Percentiles rank a stretch among this genome's conserved stretches.
Evolutionary conservation across 2,329 filamentous ascomycete species (phyloP).

Genomic region (Madurella mycetomatis): DNA sequence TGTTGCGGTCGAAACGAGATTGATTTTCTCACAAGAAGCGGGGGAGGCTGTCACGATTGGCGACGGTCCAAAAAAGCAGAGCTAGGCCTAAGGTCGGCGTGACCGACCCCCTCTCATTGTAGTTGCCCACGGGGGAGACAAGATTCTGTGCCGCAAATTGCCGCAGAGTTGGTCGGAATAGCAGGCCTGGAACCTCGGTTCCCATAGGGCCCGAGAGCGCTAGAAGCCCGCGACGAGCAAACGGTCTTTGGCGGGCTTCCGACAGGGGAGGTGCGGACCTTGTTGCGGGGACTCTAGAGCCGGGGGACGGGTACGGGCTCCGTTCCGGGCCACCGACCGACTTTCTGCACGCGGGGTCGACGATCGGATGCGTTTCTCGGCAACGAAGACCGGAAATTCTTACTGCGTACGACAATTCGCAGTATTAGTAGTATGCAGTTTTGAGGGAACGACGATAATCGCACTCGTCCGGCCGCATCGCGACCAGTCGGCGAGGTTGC

Average conservation of each 20-base stretch:
- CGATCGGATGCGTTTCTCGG: too few relatives aligned
- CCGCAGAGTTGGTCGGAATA: conserved; percentile 17
- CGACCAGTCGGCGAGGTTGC: too few relatives aligned
- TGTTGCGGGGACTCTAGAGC: neutral
- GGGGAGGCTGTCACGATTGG: neutral
- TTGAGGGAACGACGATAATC: neutral
- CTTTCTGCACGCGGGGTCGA: neutral
- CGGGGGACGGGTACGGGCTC: conserved; percentile 15
- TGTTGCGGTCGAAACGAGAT: neutral
- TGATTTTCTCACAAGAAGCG: neutral
- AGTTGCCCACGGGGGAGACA: neutral
- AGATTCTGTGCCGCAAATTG: conserved; percentile 19
- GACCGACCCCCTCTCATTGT: too few relatives aligned
- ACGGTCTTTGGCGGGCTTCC: conserved; percentile 4
- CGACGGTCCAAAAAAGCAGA: neutral
- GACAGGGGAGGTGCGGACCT: neutral
- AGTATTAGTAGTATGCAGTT: neutral
- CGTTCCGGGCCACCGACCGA: conserved; percentile 5
- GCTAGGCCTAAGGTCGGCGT: neutral
- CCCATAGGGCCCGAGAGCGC: neutral
- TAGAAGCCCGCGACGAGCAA: neutral
- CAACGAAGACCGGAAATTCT: too few relatives aligned
- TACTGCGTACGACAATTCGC: too few relatives aligned
- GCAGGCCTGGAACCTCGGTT: conserved; percentile 19
- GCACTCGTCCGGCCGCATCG: too few relatives aligned